Base-by-base conservation (phyloP, 371 early-diverging fungal species). In the Rhizopus microsporus region DNA sequence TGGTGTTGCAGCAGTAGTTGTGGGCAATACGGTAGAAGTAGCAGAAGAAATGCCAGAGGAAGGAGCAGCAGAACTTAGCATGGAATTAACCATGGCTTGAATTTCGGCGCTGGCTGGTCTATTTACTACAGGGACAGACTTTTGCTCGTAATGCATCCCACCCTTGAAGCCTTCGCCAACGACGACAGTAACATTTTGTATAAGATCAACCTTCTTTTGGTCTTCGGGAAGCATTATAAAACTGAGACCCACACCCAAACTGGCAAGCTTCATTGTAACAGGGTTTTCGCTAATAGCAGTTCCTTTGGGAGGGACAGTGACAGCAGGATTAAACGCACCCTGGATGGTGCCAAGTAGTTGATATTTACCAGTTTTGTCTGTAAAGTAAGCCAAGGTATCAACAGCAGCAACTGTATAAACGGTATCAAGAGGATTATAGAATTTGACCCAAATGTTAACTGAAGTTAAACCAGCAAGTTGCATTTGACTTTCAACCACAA, bases 401-500 rank as follows among this genome's bases (percentile, higher is more conserved):
- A 74, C 53, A 15, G 23, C 54, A 54, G 74, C 72, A 29, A 60
- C 59, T 55, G 78, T 68, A 37, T 72, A 69, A 23, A 60, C 60
- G 4, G 80, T 71, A 43, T 80, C 74, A 52, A 82, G 69, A 38
- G 78, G 78, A 47, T 82, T 82, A 44, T 70, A 59, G 57, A 82
- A 63, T 54, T 68, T 73, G 60, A 80, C 74, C 35, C 54, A 60
- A 17, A 61, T 61, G 7, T 56, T 43, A n/a, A 47, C 32, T 46
- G 54, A 34, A 33, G 39, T 33, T 8, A 61, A 37, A 32, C 51
- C 62, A 37, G 32, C 46, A n/a, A 61, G 16, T 42, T 56, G 37
- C 56, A 61, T 56, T 51, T 61, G 56, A 60, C 58, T 58, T 59
- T 68, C 59, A 57, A 50, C 65, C 13, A 72, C 58, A 30, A 74